Evolutionary conservation across 2,329 filamentous ascomycete species (phyloP).

Genomic region (Aspergillus hiratsukae): DNA sequence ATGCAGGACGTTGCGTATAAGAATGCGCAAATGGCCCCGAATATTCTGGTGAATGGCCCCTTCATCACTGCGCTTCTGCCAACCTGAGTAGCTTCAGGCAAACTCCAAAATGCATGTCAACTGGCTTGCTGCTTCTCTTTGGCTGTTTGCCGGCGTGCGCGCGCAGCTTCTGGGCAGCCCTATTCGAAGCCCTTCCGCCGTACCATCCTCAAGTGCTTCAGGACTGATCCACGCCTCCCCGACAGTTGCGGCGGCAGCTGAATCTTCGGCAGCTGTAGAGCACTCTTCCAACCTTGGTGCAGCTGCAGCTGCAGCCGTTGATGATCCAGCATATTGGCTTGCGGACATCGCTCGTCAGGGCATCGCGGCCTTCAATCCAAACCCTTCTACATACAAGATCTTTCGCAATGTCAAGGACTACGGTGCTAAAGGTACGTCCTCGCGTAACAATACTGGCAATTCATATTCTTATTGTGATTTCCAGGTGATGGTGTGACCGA

Average conservation of each 20-base stretch:
- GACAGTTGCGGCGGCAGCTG: not conserved
- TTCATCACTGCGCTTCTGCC: not conserved
- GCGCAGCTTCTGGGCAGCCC: not conserved
- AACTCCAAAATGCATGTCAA: not conserved
- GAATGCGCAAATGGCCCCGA: not conserved
- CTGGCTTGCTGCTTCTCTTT: not conserved
- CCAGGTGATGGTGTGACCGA: conserved; percentile 48
- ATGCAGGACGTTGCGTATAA: not conserved
- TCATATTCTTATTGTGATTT: not conserved
- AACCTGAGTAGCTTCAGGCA: not conserved
- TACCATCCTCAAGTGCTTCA: not conserved
- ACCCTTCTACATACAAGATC: conserved; percentile 22
- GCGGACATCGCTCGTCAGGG: conserved; percentile 31
- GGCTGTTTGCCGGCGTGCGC: not conserved
- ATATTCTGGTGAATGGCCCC: not conserved
- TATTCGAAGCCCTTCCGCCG: not conserved
- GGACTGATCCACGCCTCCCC: not conserved
- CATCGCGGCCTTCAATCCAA: conserved; percentile 22
- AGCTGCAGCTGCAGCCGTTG: not conserved
- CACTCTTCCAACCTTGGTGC: not conserved
- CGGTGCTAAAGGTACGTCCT: conserved; percentile 24
- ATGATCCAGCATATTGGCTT: conserved; percentile 25
- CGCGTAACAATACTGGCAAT: not conserved
- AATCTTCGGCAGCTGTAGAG: not conserved
- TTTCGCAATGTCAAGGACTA: conserved; percentile 31